Base-by-base conservation (phyloP, 2,329 filamentous ascomycete species). In the Penicillium sclerotigenum region DNA sequence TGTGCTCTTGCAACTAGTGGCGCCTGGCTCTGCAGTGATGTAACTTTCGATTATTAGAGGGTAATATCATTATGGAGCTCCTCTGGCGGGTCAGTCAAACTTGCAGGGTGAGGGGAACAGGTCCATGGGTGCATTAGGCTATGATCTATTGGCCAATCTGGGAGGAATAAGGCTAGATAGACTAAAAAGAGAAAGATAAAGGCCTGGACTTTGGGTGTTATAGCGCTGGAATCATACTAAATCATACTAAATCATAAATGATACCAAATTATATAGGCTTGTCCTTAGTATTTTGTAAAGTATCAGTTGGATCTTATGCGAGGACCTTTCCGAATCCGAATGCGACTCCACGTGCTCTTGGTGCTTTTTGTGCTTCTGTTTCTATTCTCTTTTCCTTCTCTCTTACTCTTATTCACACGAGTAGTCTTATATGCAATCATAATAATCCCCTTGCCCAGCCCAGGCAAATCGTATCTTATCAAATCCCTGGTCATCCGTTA, bases 1-100 rank as follows among this genome's bases (percentile, higher is more conserved):
- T 83, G 13, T 80, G 78, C 40, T 83, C 82, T 82, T 60, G 79
- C 80, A 29, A 29, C 80, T 80, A 0, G 58, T 83, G 45, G 78
- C 77, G 2, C 72, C 83, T 18, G 71, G 70, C 0, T 64, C 82
- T 5, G 4, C 80, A 79, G 80, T 76, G 0, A n/a, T 16, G 6
- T 28, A 42, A 29, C n/a, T 14, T 29, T 18, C 59, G 54, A 73
- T 26, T 79, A 78, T 62, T 68, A 70, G 57, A 73, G 63, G 31
- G 78, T 0, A 68, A 50, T 1, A 7, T 65, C 1, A 48, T 60
- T 51, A 70, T 75, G 58, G 74, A 26, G 38, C 26, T 40, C 20
- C 14, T 41, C 36, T 24, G 4, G 5, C 1, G n/a, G n/a, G 16
- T 18, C 24, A n/a, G 41, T 1, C 20, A 29, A 29, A 45, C 2